A percentile compares a stretch with the other conserved stretches of the same genome.
Conservation (phyloP, 371 early-diverging fungal genomes). For the Blakeslea trispora region DNA sequence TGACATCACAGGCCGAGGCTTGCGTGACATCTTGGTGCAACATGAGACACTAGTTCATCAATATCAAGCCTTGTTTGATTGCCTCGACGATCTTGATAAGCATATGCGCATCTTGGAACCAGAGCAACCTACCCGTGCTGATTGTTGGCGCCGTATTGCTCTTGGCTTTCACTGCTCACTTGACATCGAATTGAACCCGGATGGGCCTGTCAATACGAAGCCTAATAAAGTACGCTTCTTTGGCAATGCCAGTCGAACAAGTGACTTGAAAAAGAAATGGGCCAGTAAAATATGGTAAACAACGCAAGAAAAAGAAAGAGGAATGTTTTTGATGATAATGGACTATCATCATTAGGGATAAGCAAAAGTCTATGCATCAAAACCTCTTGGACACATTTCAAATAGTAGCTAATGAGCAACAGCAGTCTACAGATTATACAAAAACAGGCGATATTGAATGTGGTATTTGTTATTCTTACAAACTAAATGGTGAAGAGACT, state of each 20-base stretch:
- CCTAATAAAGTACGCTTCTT: constrained; percentile 36
- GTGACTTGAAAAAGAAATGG: constrained; percentile 30
- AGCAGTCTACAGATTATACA: constrained; percentile 8
- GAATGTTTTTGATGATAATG: no score
- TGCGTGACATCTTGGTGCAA: constrained; percentile 11
- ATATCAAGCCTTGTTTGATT: constrained; percentile 32
- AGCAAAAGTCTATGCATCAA: not conserved
- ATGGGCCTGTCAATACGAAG: constrained; percentile 18
- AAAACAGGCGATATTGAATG: constrained; percentile 38
- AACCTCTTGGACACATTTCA: constrained; percentile 12
- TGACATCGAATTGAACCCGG: constrained; percentile 34
- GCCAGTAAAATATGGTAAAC: constrained; percentile 18
- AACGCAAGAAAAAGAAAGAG: no score
- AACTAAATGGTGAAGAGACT: constrained; percentile 26
- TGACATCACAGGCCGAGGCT: constrained; percentile 7
- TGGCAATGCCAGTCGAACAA: constrained; percentile 39
- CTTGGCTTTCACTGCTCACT: constrained; percentile 48
- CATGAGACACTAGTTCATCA: constrained; percentile 17
- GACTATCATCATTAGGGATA: constrained; percentile 6
- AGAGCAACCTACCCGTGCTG: constrained; percentile 32
- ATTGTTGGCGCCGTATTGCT: constrained; percentile 44
- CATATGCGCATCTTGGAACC: constrained; percentile 46
- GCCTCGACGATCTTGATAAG: constrained; percentile 45
- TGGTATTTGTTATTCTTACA: constrained; percentile 48
- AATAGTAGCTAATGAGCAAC: constrained; percentile 5